These are phyloP conservation scores for Geotrichum klebahnii DNA, from an alignment of 1,139 yeast species.

Conservation along the genomic window DNA sequence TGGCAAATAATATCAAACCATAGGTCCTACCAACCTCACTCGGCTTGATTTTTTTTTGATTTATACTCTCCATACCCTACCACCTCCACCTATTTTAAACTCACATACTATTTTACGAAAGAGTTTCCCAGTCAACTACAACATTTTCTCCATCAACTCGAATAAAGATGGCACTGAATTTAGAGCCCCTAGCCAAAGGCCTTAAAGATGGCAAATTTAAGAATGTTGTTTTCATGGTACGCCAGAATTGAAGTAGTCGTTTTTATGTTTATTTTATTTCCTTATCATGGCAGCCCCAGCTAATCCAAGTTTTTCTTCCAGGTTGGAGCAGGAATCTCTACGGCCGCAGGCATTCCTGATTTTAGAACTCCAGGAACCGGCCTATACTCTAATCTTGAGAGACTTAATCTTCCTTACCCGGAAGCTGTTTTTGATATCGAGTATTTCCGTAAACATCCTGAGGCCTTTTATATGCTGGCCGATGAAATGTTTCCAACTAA, in stretches of 20 bases:
- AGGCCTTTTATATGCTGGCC: slow-evolving; percentile 80
- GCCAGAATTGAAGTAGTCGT: slow-evolving; percentile 4
- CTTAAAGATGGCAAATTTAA: slow-evolving; percentile 30
- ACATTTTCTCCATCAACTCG: no score
- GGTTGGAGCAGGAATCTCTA: slow-evolving; percentile 92
- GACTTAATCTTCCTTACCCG: slow-evolving; percentile 76
- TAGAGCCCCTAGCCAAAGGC: slow-evolving; percentile 29
- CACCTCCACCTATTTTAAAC: no score
- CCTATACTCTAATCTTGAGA: slow-evolving; percentile 71
- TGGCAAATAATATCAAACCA: no score
- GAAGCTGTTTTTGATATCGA: slow-evolving; percentile 94
- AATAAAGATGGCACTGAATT: neutral
- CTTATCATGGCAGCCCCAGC: neutral
- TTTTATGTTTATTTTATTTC: neutral
- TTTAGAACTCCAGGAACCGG: slow-evolving; percentile 92
- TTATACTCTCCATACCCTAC: no score
- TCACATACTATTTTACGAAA: no score
- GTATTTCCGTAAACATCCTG: slow-evolving; percentile 67
- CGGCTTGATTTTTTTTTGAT: no score
- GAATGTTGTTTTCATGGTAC: slow-evolving; percentile 40
- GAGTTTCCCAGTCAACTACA: no score
- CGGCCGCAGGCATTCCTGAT: slow-evolving; percentile 92
- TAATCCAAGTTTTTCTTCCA: neutral
- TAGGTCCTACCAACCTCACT: no score
- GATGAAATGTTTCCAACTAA: slow-evolving; percentile 84